Evolutionary conservation across 2,329 filamentous ascomycete genomes (phyloP).

Genomic region (Alternaria gaisen): DNA sequence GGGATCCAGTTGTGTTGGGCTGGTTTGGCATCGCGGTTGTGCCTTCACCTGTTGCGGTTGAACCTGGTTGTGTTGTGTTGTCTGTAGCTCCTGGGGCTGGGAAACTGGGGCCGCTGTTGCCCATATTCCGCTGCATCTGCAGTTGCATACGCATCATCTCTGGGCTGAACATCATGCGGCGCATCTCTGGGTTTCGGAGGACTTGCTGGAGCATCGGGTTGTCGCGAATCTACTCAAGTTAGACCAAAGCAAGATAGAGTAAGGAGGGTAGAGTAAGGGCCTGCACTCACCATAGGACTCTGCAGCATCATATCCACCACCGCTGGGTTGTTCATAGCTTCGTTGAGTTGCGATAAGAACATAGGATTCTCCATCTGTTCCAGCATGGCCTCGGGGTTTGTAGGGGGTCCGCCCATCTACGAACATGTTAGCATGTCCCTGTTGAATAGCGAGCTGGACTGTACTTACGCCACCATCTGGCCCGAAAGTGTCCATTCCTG

Average conservation of each 20-base stretch:
- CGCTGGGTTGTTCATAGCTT: slow-evolving; percentile 93
- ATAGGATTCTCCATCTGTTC: slow-evolving; percentile 89
- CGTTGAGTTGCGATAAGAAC: slow-evolving; percentile 87
- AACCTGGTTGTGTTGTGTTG: slow-evolving; percentile 67
- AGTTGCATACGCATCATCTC: slow-evolving; percentile 82
- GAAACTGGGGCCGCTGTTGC: slow-evolving; percentile 66
- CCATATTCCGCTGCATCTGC: slow-evolving; percentile 77
- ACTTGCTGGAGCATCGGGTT: slow-evolving; percentile 90
- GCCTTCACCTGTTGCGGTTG: slow-evolving; percentile 36
- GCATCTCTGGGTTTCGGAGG: slow-evolving; percentile 86
- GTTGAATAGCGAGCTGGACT: not conserved
- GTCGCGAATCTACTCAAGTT: slow-evolving; percentile 68
- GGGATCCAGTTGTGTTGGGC: slow-evolving; percentile 43
- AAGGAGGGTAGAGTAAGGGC: not conserved
- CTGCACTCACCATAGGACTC: slow-evolving; percentile 60
- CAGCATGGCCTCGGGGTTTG: slow-evolving; percentile 80
- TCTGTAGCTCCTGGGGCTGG: slow-evolving; percentile 93
- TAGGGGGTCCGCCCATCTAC: slow-evolving; percentile 93
- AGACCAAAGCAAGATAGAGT: slow-evolving; percentile 7
- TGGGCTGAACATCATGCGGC: slow-evolving; percentile 92
- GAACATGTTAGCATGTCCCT: slow-evolving; percentile 25
- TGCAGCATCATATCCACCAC: slow-evolving; percentile 82
- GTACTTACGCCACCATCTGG: slow-evolving; percentile 90
- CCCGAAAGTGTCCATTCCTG: slow-evolving; percentile 87
- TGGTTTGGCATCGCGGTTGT: slow-evolving; percentile 51